Base-by-base conservation (phyloP, 805 yeast genomes). In the Candida incommunis region DNA sequence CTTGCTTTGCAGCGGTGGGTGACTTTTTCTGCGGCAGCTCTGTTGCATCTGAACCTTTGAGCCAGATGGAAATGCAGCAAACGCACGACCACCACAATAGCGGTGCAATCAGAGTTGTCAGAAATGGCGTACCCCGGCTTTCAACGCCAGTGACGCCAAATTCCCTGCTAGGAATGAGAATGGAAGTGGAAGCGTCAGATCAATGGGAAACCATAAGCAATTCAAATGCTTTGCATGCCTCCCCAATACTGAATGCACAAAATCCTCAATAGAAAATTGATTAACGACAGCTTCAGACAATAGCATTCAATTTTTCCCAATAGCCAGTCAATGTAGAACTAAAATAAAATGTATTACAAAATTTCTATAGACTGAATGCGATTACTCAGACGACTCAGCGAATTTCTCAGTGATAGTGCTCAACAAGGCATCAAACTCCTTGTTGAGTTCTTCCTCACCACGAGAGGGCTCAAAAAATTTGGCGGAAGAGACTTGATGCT, bases 401-500 rank as follows among this genome's bases (percentile, higher is more conserved):
- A 92, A 92, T 67, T 84, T 79, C 64, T 92, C 97, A 54, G 82
- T 74, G 59, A 92, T 85, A 56, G 69, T 75, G 45, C 77, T 65
- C 58, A 82, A 70, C 58, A 92, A 74, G 56, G 77, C 79, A 54
- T 77, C 83, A 66, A 86, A 90, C 65, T 84, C 87, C 54, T 68
- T 75, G 54, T 72, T 74, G 54, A 82, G 81, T 60, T 74, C 92
- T 48, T 71, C 74, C 69, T 85, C 78, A 60, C 99, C 99, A 56
- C 78, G 77, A 55, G 86, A 75, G 57, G 99, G 99, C 70, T 90
- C 95, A 63, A 83, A 81, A 74, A 92, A 92, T 72, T 92, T 92
- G 56, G 96, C 80, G 24, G 95, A 82, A 3, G 96, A 83, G 44
- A 92, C 96, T 49, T 86, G 70, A 66, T 92, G 96, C 68, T 86